Base-by-base conservation (phyloP, 2,329 filamentous ascomycete species). In the Drechslerella stenobrocha region DNA sequence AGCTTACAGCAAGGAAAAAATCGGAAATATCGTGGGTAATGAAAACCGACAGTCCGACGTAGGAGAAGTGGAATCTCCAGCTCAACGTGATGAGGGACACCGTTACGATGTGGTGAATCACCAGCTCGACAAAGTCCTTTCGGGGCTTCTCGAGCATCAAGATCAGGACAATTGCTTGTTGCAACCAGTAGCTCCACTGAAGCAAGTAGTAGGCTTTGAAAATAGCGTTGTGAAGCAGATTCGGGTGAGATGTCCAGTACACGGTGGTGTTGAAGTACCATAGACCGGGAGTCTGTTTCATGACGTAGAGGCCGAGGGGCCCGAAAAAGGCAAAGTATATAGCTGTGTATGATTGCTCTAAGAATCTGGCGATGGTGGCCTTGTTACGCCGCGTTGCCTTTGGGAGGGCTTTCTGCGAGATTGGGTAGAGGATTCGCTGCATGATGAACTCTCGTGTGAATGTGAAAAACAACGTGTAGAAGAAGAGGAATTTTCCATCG, bases 161-260 rank as follows among this genome's bases (percentile, higher is more conserved):
- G 64, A 95, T 74, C 67, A 96, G 80, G 15, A 96, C 91, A 72
- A 97, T 88, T 51, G 87, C 88, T 79, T 96, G 91, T 80, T 96
- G 91, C 2, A 88, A 85, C 92, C 92, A 97, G 81, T 96, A 97
- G 71, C 88, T 88, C 42, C 90, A 92, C 78, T 97, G 86, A 73
- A 96, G 88, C 70, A 97, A 81, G 76, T 97, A 97, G 79, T 96
- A 97, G 66, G 92, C 90, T 80, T 97, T 97, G 83, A 96, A 90
- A 35, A 82, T 73, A 61, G 81, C 88, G 70, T 88, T 86, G 75
- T 95, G 90, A 24, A 87, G 86, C 73, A 83, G 82, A 77, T 96
- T 91, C 3, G 91, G 91, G 76, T 90, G 96, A 15, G 80, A 81
- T 76, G 92, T 89, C 77, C 95, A 96, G 89, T 96, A 95, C 76